Conservation (phyloP, 164 flowering plant genomes). For the grape (Vitis vinifera) region ASM3070453v1 NC_081810.1:6155501-6156000, state of each 20-base stretch:
- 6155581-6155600: not conserved
- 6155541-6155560: not conserved
- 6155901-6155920: too few species aligned
- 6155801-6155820: too few species aligned
- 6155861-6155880: not conserved
- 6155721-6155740: constrained; percentile 93
- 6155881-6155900: not conserved
- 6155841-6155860: not conserved
- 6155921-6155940: too few species aligned
- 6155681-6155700: constrained; percentile 89
- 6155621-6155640: too few species aligned
- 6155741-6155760: constrained; percentile 81
- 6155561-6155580: not conserved
- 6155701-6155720: constrained; percentile 96
- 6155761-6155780: constrained; percentile 53
- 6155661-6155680: constrained; percentile 84
- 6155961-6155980: too few species aligned
- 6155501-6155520: not conserved
- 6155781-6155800: not conserved
- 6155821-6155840: not conserved
- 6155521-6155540: not conserved
- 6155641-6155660: constrained; percentile 90
- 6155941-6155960: too few species aligned
- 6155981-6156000: too few species aligned
- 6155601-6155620: not conserved